Conservation (phyloP, 306 rosid genomes). For the Datisca glomerata region DNA sequence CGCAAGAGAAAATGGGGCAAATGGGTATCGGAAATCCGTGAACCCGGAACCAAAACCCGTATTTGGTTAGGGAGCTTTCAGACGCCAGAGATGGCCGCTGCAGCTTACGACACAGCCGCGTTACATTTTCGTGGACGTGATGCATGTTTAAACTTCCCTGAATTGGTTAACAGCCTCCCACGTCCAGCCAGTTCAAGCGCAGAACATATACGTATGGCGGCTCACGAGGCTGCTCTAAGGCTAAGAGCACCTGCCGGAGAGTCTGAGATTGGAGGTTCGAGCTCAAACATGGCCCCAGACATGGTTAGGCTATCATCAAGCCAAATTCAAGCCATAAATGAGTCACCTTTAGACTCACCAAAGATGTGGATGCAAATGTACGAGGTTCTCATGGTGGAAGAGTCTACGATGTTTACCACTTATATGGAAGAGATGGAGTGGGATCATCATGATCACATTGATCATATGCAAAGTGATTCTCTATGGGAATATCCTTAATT, state of each 20-base stretch:
- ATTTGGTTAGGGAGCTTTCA: slow-evolving; percentile 91
- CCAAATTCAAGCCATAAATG: slow-evolving; percentile 82
- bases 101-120: slow-evolving; percentile 82
- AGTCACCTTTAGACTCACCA: slow-evolving; percentile 81
- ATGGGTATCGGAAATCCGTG: slow-evolving; percentile 89
- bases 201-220: slow-evolving; percentile 52
- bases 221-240: slow-evolving; percentile 59
- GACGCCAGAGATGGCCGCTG: slow-evolving; percentile 72
- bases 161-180: slow-evolving; percentile 32
- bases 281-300: slow-evolving; percentile 11
- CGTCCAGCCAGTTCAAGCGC: slow-evolving; percentile 37
- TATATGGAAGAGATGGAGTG: slow-evolving; percentile 7
- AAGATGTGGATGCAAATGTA: slow-evolving; percentile 84
- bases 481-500: no score
- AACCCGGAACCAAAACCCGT: slow-evolving; percentile 68
- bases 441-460: neutral
- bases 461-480: no score
- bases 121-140: slow-evolving; percentile 47
- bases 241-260: slow-evolving; percentile 8
- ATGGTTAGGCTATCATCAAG: slow-evolving; percentile 52
- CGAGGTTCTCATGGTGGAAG: no score
- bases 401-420: no score
- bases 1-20: slow-evolving; percentile 98
- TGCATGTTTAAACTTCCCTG: slow-evolving; percentile 54
- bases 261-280: neutral